Evolutionary conservation across 768 basidiomycete genomes (phyloP).

Genomic region (Mycena sanguinolenta): DNA sequence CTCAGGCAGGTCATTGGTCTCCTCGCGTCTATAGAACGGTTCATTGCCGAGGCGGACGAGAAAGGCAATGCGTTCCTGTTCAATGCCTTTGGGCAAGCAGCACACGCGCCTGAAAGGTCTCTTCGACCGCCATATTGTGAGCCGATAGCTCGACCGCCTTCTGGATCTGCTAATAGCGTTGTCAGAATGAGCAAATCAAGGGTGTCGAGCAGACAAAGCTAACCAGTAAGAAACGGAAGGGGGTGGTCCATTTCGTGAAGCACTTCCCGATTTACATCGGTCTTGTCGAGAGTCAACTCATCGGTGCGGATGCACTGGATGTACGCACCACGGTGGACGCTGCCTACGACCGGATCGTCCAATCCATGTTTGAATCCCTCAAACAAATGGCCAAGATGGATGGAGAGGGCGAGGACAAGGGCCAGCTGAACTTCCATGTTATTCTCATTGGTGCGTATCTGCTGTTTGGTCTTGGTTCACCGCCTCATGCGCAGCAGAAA

Average conservation of each 20-base stretch:
- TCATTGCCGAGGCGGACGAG: constrained; percentile 83
- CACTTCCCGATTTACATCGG: constrained; percentile 92
- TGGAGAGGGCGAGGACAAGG: constrained; percentile 94
- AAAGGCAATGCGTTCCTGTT: constrained; percentile 81
- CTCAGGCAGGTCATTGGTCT: constrained; percentile 88
- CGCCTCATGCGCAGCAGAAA: constrained; percentile 69
- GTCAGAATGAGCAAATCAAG: constrained; percentile 87
- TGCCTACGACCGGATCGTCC: constrained; percentile 90
- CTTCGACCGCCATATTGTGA: constrained; percentile 83
- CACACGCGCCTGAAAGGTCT: constrained; percentile 80
- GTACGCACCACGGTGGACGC: constrained; percentile 82
- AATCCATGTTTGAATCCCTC: constrained; percentile 91
- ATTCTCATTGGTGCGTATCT: constrained; percentile 82
- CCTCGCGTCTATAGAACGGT: constrained; percentile 82
- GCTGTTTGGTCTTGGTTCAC: background rate
- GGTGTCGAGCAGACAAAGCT: constrained; percentile 92
- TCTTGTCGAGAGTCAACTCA: constrained; percentile 87
- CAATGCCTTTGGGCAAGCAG: constrained; percentile 84
- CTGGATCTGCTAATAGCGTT: background rate
- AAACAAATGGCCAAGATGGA: constrained; percentile 98
- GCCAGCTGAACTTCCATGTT: constrained; percentile 96
- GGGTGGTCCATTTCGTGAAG: constrained; percentile 92
- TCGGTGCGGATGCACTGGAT: constrained; percentile 81
- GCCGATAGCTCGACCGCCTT: constrained; percentile 36
- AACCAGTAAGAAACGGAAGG: constrained; percentile 92